phyloP scores from a whole-genome alignment of 2,329 filamentous ascomycete species.

The Epichloe bromicola region DNA sequence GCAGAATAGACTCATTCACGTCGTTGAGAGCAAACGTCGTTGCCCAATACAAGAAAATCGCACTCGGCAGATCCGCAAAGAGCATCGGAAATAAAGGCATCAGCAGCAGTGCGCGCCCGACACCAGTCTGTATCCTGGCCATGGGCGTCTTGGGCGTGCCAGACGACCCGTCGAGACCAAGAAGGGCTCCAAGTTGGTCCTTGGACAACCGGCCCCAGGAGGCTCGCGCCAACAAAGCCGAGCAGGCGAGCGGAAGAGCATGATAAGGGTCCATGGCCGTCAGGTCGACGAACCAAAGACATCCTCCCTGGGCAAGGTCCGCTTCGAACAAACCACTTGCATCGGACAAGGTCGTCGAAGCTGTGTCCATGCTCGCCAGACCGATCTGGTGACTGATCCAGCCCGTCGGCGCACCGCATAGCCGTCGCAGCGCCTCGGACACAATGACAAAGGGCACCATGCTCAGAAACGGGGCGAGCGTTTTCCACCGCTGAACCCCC shows the following conservation, averaged over 20 bases:
- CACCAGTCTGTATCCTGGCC: conserved; percentile 12
- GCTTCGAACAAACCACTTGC: conserved; percentile 20
- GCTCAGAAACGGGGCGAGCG: conserved; percentile 24
- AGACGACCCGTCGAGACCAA: conserved; percentile 11
- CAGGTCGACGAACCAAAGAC: conserved; percentile 43
- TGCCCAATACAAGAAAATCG: conserved; percentile 28
- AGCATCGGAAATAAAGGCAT: conserved; percentile 22
- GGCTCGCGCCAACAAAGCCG: conserved; percentile 16
- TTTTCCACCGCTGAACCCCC: conserved; percentile 36
- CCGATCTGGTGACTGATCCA: conserved; percentile 21
- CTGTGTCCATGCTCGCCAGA: conserved; percentile 11
- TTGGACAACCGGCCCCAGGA: conserved; percentile 17
- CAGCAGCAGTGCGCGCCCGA: conserved; percentile 20
- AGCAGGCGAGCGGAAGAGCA: conserved; percentile 29
- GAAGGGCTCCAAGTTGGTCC: conserved; percentile 15
- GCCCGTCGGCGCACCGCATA: conserved; percentile 22
- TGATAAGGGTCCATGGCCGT: conserved; percentile 37
- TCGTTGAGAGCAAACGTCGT: conserved; percentile 22
- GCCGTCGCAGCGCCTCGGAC: conserved; percentile 36
- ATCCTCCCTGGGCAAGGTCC: conserved; percentile 34
- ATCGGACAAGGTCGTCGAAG: conserved; percentile 13
- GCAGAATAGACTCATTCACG: conserved; percentile 20
- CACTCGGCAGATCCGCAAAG: conserved; percentile 23
- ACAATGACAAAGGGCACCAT: conserved; percentile 37
- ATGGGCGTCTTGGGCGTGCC: conserved; percentile 9